Conservation (phyloP, 257 asterid genomes). For the Primulina huaijiensis region DNA sequence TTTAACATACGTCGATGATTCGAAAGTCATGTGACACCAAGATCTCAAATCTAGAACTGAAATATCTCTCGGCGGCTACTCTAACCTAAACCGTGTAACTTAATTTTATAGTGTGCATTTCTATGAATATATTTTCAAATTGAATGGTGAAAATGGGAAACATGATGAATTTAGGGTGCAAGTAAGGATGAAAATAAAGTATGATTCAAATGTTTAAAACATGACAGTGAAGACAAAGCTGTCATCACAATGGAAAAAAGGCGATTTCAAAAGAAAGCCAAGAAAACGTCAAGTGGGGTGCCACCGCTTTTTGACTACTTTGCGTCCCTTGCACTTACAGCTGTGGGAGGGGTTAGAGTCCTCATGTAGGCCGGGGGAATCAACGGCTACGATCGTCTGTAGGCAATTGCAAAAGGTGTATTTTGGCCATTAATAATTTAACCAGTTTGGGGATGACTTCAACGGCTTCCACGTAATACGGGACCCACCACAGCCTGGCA, state of each 20-base stretch:
- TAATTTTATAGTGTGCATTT: no score
- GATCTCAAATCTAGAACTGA: no score
- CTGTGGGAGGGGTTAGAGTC: constrained; percentile 25
- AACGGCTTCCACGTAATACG: constrained; percentile 42
- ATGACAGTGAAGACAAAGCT: constrained; percentile 35
- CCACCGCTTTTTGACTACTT: constrained; percentile 35
- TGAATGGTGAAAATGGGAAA: no score
- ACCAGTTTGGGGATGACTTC: constrained; percentile 41
- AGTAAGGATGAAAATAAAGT: no score
- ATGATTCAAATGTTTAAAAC: constrained; percentile 7
- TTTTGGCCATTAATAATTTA: constrained; percentile 9
- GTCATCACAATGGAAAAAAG: constrained; percentile 1
- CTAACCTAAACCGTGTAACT: no score
- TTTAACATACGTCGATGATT: no score
- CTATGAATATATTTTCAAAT: no score
- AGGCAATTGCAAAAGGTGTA: constrained; percentile 16
- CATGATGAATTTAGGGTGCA: no score
- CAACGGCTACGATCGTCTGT: constrained; percentile 34
- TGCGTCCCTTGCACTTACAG: constrained; percentile 26
- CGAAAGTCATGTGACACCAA: no score
- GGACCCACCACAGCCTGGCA: constrained; percentile 57
- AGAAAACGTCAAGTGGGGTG: constrained; percentile 26
- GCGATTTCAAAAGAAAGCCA: neutral
- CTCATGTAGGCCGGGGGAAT: neutral
- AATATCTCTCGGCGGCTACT: no score